Conservation (phyloP, 441 rosid species). For the Arabidopsis lyrata region DNA sequence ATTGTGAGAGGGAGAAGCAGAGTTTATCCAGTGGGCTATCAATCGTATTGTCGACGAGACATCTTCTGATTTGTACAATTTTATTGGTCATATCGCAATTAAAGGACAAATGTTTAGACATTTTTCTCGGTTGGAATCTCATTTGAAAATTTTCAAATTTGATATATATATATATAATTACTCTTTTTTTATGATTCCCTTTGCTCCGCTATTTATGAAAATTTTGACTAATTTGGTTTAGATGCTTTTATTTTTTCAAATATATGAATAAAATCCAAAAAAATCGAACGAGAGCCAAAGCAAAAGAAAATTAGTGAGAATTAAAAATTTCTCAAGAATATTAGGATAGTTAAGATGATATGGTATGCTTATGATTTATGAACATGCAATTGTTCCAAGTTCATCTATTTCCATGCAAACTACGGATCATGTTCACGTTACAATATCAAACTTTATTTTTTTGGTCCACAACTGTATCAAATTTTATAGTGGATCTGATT, state of each 20-base stretch:
- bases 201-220: no score
- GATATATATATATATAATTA: no score
- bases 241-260: no score
- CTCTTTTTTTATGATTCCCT: no score
- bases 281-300: no score
- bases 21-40: not conserved
- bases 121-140: not conserved
- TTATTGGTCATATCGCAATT: not conserved
- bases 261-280: no score
- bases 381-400: not conserved
- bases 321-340: no score
- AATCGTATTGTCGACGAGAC: conserved; percentile 1
- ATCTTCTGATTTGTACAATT: conserved; percentile 8
- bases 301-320: no score
- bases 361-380: not conserved
- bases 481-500: no score
- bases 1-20: not conserved
- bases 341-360: no score
- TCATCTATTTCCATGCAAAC: not conserved
- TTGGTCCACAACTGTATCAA: no score
- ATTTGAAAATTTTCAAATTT: not conserved
- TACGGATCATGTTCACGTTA: not conserved
- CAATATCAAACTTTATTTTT: not conserved
- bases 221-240: no score
- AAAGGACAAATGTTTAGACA: not conserved